A percentile compares a stretch with the other conserved stretches of the same genome.
Evolutionary conservation across 176 grass and related monocot genomes (phyloP).

Genomic region (Eragrostis curvula): DNA sequence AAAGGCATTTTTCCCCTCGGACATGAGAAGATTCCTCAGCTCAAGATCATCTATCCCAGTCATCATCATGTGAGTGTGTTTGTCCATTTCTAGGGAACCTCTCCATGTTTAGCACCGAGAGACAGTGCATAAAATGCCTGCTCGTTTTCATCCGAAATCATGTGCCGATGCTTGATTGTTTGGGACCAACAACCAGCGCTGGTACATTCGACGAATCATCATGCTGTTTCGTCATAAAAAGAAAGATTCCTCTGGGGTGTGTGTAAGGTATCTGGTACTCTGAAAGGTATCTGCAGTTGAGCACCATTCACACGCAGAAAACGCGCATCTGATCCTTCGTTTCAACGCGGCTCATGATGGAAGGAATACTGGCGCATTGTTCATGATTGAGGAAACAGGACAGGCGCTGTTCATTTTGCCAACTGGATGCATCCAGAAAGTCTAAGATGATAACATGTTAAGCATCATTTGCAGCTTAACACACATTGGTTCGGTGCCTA

Average conservation of each 20-base stretch:
- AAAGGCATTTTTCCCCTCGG: conserved; percentile 10
- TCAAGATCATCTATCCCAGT: not conserved
- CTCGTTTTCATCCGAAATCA: conserved; percentile 3
- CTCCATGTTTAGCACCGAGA: not conserved
- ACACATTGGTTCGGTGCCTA: not conserved
- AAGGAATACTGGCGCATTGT: not conserved
- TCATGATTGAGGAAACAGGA: not conserved
- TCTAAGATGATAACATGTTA: not conserved
- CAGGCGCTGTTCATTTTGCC: not conserved
- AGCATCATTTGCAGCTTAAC: not conserved
- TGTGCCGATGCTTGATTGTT: conserved; percentile 24
- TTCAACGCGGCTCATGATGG: not conserved
- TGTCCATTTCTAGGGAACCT: not conserved
- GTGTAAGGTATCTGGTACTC: not conserved
- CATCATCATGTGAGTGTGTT: conserved; percentile 18
- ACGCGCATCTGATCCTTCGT: not conserved
- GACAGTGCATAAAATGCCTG: conserved; percentile 17
- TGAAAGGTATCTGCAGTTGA: conserved; percentile 12
- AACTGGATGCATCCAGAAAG: not conserved
- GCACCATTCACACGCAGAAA: not conserved
- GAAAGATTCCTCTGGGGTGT: conserved; percentile 27
- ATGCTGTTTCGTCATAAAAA: conserved; percentile 19
- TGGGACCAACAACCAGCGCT: conserved; percentile 1
- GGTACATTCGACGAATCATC: conserved; percentile 33
- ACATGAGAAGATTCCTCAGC: conserved; percentile 35